Base-by-base conservation (phyloP, 768 basidiomycete genomes). In the Kwoniella heveanensis region DNA sequence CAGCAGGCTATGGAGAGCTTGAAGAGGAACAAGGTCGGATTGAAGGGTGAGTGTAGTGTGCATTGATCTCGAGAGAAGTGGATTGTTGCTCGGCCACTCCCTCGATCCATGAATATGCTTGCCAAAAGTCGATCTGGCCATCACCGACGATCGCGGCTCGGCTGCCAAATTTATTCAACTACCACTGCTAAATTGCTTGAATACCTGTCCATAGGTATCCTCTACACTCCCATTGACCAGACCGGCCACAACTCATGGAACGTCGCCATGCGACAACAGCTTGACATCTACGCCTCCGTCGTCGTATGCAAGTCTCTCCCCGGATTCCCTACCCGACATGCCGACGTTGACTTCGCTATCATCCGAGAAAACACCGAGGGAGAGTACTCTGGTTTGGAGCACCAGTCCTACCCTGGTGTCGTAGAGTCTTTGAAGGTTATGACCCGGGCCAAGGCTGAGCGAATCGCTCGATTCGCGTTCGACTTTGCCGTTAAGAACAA, bases 341-440 rank as follows among this genome's bases (percentile, higher is more conserved):
- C 87, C 64, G 90, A 95, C 77, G 96, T 99, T 78, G 95, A 99
- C 82, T 96, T 97, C 80, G 94, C 91, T 75, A 94, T 99, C 81
- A 97, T 99, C 77, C 92, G 96, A 82, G 96, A 99, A 82, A 99
- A 99, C 83, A 99, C 96, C 17, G 96, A 99, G 85, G 96, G 96
- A 69, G 96, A 99, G 83, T 99, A 99, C 83, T 96, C 94, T 67
- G 96, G 96, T 51, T 83, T 99, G 65, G 96, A 99, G 80, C 96
- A 99, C 82, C 73, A 78, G 68, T 92, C 90, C 77, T 96, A 89
- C 81, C 96, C 96, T 12, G 96, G 96, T 79, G 96, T 99, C 67
- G 96, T 99, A 47, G 96, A 99, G 84, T 90, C 86, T 79, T 85
- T 99, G 83, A 99, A 99, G 83, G 92, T 99, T 57, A 94, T 92